phyloP scores from a whole-genome alignment of 768 basidiomycete genomes.

The Imleria badia region DNA sequence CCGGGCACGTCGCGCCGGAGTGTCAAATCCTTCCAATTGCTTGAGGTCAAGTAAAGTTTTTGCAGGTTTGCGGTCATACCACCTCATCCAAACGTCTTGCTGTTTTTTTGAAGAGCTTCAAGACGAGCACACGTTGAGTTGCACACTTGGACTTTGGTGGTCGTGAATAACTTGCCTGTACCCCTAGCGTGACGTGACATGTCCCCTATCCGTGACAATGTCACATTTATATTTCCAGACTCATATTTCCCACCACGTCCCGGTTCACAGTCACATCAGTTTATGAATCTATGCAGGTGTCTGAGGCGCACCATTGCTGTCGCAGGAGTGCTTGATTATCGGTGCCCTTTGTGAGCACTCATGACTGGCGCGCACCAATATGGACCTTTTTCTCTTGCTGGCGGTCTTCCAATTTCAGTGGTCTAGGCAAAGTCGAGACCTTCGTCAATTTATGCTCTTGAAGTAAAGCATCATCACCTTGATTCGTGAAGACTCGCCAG shows the following conservation, averaged over 20 bases:
- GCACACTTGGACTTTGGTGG: too few relatives aligned
- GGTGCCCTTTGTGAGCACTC: not conserved
- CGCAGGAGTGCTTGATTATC: not conserved
- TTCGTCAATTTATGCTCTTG: not conserved
- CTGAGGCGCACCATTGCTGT: conserved; percentile 1
- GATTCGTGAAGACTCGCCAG: not conserved
- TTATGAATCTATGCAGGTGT: not conserved
- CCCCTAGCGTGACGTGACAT: conserved; percentile 29
- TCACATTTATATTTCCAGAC: conserved; percentile 19
- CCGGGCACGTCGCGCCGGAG: not conserved
- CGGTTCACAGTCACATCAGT: not conserved
- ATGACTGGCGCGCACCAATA: not conserved
- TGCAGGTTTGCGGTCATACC: too few relatives aligned
- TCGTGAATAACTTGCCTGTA: too few relatives aligned
- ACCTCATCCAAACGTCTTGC: conserved; percentile 30
- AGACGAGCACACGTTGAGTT: too few relatives aligned
- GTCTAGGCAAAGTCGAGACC: not conserved
- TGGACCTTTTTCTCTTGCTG: not conserved
- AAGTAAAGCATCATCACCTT: conserved; percentile 8
- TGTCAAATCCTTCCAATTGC: conserved; percentile 3
- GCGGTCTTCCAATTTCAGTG: conserved; percentile 18
- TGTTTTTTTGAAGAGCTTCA: conserved; percentile 20
- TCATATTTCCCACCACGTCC: not conserved
- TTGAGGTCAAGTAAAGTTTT: conserved; percentile 1
- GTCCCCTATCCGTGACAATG: conserved; percentile 27